Evolutionary conservation across 352 stramenopile genomes (phyloP), one percentile per base, ranked within the genome.

Genomic region (Globisporangium sylvaticum): DNA sequence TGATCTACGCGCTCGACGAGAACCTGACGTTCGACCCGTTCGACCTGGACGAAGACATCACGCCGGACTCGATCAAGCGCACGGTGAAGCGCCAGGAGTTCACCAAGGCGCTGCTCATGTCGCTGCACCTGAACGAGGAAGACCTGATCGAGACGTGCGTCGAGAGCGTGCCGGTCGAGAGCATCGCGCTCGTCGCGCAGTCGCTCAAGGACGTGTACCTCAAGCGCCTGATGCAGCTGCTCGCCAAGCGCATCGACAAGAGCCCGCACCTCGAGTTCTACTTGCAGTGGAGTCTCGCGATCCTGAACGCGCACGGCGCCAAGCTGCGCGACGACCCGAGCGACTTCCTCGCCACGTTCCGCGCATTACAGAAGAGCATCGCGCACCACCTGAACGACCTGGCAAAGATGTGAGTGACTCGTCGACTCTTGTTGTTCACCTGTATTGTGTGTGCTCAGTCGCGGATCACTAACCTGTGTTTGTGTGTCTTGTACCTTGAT

Each of bases 11-110:
- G 20, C 75, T 98, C 12, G 96, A 98, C 67, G 96, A 98, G 67
- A 97, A 95, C 68, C 88, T 99, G 68, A 94, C 97, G 57, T 99
- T 99, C 78, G 96, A 99, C 73, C 98, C 98, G 24, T 98, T 99
- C 55, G 97, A 99, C 42, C 73, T 99, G 57, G 97, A 98, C 61
- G 96, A 99, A 74, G 94, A 95, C 22, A 98, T 99, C 20, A 99
- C 98, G 37, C 97, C 98, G 5, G 88, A 96, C 50, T 85, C 80
- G 31, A 97, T 99, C 56, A 81, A 87, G 63, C 70, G 80, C 44
- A 97, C 95, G 63, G 75, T 99, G 34, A 79, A 76, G 55, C 80
- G 81, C n/a, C 83, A 90, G 58, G 87, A 99, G 65, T 98, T 95
- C 69, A 88, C 81, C 39, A 94, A 95, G 68, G 97, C 96, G 18